phyloP scores from a whole-genome alignment of 2,329 filamentous ascomycete genomes.

The Saccharata proteae region DNA sequence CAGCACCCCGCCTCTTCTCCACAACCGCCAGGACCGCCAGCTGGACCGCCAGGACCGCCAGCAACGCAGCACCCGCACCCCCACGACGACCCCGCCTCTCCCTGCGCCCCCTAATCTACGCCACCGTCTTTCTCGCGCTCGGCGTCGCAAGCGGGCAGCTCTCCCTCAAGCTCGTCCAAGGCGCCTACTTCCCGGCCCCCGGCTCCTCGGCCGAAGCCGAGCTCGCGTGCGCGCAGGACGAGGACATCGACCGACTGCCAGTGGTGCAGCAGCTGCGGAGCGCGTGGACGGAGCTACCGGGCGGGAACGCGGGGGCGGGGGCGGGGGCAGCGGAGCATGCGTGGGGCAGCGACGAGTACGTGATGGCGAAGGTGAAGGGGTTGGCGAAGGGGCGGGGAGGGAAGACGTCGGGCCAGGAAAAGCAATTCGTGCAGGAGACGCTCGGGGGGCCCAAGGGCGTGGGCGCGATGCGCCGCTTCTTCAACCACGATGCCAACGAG shows the following conservation, averaged over 20 bases:
- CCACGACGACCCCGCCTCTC: constrained; percentile 2
- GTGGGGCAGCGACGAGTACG: constrained; percentile 21
- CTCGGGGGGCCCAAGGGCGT: constrained; percentile 29
- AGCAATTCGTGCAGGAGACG: constrained; percentile 16
- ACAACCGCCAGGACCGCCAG: neutral
- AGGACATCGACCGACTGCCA: constrained; percentile 3
- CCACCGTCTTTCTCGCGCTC: constrained; percentile 4
- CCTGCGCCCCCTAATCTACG: constrained; percentile 6
- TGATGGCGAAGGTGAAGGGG: neutral
- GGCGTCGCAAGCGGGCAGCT: constrained; percentile 5
- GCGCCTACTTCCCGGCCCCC: constrained; percentile 4
- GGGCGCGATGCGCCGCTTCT: constrained; percentile 50
- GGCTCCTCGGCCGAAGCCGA: constrained; percentile 1
- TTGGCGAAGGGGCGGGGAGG: constrained; percentile 9
- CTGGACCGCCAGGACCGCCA: too few relatives aligned
- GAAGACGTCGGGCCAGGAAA: constrained; percentile 1
- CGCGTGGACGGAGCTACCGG: constrained; percentile 11
- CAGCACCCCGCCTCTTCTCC: constrained; percentile 2
- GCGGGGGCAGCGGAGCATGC: constrained; percentile 7
- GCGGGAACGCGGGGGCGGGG: neutral
- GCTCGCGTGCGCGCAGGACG: neutral
- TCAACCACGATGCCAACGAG: constrained; percentile 45
- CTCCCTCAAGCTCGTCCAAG: constrained; percentile 3
- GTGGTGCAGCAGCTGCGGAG: constrained; percentile 8
- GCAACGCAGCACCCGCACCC: too few relatives aligned